A percentile compares a stretch with the other conserved stretches of the same genome.
phyloP scores from a whole-genome alignment of 352 stramenopile species.

The Bremia lactucae region DNA sequence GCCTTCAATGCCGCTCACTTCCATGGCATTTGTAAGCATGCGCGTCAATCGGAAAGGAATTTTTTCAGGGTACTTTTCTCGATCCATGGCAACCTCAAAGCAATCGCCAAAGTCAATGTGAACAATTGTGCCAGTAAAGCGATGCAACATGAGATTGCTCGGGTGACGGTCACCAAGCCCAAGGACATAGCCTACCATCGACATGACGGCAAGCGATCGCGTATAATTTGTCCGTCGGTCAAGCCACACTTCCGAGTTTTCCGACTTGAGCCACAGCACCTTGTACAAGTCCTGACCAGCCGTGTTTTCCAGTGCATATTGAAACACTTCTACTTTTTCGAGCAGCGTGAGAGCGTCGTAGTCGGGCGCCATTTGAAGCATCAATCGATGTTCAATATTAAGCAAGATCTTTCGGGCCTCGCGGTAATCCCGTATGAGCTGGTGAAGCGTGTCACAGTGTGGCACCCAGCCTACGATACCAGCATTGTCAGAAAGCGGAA shows the following conservation, averaged over 20 bases:
- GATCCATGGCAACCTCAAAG: slow-evolving; percentile 98
- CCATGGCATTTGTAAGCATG: slow-evolving; percentile 99
- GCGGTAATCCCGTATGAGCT: slow-evolving; percentile 92
- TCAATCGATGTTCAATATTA: slow-evolving; percentile 91
- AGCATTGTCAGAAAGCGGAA: slow-evolving; percentile 96
- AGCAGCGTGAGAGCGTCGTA: slow-evolving; percentile 95
- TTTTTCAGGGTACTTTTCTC: slow-evolving; percentile 98
- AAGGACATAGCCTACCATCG: slow-evolving; percentile 97
- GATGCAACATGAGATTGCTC: slow-evolving; percentile 99
- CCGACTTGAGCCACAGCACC: slow-evolving; percentile 92
- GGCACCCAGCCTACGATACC: slow-evolving; percentile 97
- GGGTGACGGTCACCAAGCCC: slow-evolving; percentile 98
- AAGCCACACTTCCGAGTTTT: slow-evolving; percentile 98
- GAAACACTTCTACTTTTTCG: slow-evolving; percentile 98
- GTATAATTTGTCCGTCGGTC: slow-evolving; percentile 97
- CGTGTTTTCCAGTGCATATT: slow-evolving; percentile 88
- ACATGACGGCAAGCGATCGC: slow-evolving; percentile 96
- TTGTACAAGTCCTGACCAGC: slow-evolving; percentile 96
- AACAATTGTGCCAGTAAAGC: slow-evolving; percentile 93
- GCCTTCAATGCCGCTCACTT: slow-evolving; percentile 95
- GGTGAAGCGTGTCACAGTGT: slow-evolving; percentile 97
- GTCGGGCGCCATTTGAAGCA: slow-evolving; percentile 85
- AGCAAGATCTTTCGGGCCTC: slow-evolving; percentile 86
- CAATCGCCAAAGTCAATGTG: slow-evolving; percentile 96
- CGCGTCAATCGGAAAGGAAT: slow-evolving; percentile 98